phyloP scores from a whole-genome alignment of 2,329 filamentous ascomycete species.

The Gaeumannomyces tritici region DNA sequence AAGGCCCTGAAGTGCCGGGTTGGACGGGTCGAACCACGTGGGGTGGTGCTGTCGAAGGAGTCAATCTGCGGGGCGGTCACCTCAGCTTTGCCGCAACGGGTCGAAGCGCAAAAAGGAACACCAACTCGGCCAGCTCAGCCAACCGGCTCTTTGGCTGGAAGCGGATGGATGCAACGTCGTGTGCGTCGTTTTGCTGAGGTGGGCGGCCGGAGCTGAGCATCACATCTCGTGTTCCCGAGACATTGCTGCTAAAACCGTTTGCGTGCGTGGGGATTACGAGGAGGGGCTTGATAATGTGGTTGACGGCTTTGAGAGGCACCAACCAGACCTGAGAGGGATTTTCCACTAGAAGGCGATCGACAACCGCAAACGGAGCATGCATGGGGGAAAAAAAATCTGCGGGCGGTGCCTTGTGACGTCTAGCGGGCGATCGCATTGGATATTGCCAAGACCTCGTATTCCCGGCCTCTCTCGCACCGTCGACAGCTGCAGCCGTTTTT shows the following conservation, averaged over 20 bases:
- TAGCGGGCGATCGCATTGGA: slow-evolving; percentile 2
- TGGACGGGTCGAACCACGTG: too few species aligned
- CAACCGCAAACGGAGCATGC: not conserved
- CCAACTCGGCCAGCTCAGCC: too few species aligned
- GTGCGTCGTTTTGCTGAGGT: not conserved
- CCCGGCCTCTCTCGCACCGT: not conserved
- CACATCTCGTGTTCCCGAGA: not conserved
- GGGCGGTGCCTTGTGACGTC: slow-evolving; percentile 2
- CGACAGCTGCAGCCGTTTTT: not conserved
- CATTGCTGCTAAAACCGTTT: not conserved
- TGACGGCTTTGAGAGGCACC: too few species aligned
- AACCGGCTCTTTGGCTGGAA: too few species aligned
- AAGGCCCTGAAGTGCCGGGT: too few species aligned
- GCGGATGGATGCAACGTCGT: too few species aligned
- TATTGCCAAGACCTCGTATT: slow-evolving; percentile 7
- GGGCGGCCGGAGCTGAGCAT: not conserved
- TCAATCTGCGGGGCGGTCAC: too few species aligned
- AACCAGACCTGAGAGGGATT: too few species aligned
- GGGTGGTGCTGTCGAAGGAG: too few species aligned
- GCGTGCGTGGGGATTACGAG: not conserved
- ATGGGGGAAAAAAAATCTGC: not conserved
- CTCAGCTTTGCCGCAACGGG: too few species aligned
- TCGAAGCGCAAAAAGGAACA: too few species aligned
- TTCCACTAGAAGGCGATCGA: not conserved
- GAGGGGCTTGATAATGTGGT: not conserved